Evolutionary conservation across 768 basidiomycete genomes (phyloP), one percentile per base, ranked within the genome.

Genomic region (Boletus sp.): DNA sequence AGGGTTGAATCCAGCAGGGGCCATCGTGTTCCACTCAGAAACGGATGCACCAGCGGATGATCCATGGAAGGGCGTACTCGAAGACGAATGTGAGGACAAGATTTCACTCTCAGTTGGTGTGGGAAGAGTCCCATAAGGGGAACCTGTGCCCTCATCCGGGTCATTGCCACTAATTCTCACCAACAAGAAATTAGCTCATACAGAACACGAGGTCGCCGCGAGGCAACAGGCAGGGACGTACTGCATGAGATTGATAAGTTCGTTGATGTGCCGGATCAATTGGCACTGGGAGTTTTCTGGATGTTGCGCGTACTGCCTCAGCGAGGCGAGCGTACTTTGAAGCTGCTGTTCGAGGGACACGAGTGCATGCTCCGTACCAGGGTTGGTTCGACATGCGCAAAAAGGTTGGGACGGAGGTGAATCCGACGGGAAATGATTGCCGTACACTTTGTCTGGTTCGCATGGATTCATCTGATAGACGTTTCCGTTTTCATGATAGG

Each of bases 161-260:
- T 84, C 82, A 63, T 74, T 77, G 32, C 79, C 81, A 69, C 81
- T 83, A 64, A 67, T 72, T 72, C 71, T 71, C 72, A 70, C 58
- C 47, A 56, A 51, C 46, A 58, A 47, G 29, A 64, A 54, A 69
- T 68, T 70, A 72, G 70, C 63, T 74, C 69, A 72, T 66, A 44
- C 32, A 57, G 59, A 48, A 64, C 72, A 72, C 36, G 71, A 71
- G 71, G 71, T 39, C 46, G 64, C 71, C 71, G 65, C 61, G 67
- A 74, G 70, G 72, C 66, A 55, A 57, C 41, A 57, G 40, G 52
- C 55, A 59, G 63, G 59, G 47, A 82, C 86, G 68, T 73, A 90
- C 88, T 85, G 85, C 73, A 90, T 77, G 33, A 86, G 71, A 65
- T 78, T 80, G 66, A 78, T 77, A 35, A 90, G 76, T 59, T 89